phyloP scores from a whole-genome alignment of 2,329 filamentous ascomycete genomes.

The Shiraia bambusicola region DNA sequence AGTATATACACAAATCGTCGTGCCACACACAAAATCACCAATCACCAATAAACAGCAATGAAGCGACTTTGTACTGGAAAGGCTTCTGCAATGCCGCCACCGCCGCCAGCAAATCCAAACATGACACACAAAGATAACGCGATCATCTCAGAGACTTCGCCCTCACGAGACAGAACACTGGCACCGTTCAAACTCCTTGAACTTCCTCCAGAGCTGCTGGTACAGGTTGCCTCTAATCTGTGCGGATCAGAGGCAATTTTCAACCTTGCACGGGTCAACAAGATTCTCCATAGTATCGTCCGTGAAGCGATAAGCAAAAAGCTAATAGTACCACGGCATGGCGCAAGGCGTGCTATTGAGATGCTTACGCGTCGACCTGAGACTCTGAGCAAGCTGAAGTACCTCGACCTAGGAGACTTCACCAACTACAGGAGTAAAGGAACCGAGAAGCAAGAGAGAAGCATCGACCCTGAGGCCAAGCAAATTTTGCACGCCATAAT shows the following conservation, averaged over 20 bases:
- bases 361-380: constrained; percentile 9
- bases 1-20: no score
- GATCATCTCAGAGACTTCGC: neutral
- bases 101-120: no score
- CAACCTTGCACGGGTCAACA: constrained; percentile 14
- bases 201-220: constrained; percentile 15
- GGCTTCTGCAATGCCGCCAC: no score
- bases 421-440: no score
- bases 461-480: no score
- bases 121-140: neutral
- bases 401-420: constrained; percentile 17
- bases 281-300: constrained; percentile 10
- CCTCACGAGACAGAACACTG: neutral
- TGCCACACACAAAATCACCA: no score
- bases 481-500: no score
- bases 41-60: no score
- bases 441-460: no score
- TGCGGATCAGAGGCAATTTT: constrained; percentile 1
- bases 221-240: constrained; percentile 8
- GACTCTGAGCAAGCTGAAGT: constrained; percentile 11
- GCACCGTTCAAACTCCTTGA: neutral
- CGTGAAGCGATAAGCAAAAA: constrained; percentile 16
- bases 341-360: constrained; percentile 12
- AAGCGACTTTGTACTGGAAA: no score
- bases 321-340: constrained; percentile 8